phyloP scores from a whole-genome alignment of 768 basidiomycete genomes.

The Suillus paluster region DNA sequence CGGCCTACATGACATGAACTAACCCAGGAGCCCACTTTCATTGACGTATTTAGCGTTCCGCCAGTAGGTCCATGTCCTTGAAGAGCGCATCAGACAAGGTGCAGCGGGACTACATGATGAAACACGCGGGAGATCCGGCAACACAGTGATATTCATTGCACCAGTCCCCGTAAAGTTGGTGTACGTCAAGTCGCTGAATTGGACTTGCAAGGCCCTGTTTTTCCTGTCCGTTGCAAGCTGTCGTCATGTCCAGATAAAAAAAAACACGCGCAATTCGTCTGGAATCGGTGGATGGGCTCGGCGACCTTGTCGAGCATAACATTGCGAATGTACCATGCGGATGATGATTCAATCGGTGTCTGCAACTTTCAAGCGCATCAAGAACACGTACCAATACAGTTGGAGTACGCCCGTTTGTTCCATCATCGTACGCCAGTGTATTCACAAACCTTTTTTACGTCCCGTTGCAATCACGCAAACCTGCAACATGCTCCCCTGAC shows the following conservation, averaged over 20 bases:
- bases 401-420: conserved; percentile 54
- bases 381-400: conserved; percentile 41
- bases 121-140: conserved; percentile 9
- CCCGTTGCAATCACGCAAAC: neutral
- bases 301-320: conserved; percentile 52
- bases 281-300: conserved; percentile 50
- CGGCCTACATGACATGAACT: neutral
- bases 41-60: conserved; percentile 37
- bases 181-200: conserved; percentile 49
- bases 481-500: too few species aligned
- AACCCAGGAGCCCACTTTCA: conserved; percentile 32
- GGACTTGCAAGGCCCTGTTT: conserved; percentile 50
- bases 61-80: conserved; percentile 39
- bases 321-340: conserved; percentile 44
- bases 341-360: conserved; percentile 1
- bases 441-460: neutral
- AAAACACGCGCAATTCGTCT: conserved; percentile 51
- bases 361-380: neutral
- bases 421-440: conserved; percentile 49
- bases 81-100: conserved; percentile 51
- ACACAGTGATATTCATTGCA: conserved; percentile 42
- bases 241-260: conserved; percentile 5
- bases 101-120: conserved; percentile 49
- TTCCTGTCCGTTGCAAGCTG: neutral
- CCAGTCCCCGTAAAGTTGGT: conserved; percentile 53